Evolutionary conservation across 2,329 filamentous ascomycete species (phyloP), one percentile per base, ranked within the genome.

Genomic region (Dactylella cylindrospora): DNA sequence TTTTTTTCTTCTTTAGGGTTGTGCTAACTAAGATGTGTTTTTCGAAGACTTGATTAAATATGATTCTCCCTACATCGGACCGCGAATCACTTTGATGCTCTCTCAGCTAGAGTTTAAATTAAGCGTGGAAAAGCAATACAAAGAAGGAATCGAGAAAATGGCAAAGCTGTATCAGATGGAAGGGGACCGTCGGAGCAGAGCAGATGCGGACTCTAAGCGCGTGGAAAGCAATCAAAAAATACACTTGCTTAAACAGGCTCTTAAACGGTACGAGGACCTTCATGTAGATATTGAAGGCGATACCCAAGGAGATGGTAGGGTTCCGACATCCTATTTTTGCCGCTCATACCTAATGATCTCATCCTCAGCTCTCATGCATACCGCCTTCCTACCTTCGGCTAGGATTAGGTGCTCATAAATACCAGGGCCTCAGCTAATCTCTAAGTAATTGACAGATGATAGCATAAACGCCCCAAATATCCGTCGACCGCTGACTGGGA

Each of bases 101-200:
- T 95, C 93, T 40, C 93, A 98, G 74, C 85, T 98, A 66, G 90
- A 97, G 74, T 98, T 98, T 78, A 98, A 98, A 77, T 81, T 98
- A 64, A 95, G 93, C 67, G 93, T 98, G 22, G 93, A 98, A 73
- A 95, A 96, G 72, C 93, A 98, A 75, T 98, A 98, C 75, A 90
- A 97, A 67, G 94, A 95, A 71, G 93, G 93, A 65, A 93, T 98
- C 68, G 93, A 98, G 75, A 98, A 98, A 77, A 97, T 98, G 93
- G 88, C 96, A 39, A 89, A 93, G 72, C 79, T 98, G 28, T 98
- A 98, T 72, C 85, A 93, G 72, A 93, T 97, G 80, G 93, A 97
- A 73, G 91, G 93, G 23, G 93, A 98, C 72, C 84, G 90, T 68
- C 96, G 95, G 78, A 97, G 91, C 76, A 88, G 86, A 72, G 84